Evolutionary conservation across 495 filamentous ascomycete species (phyloP).

Genomic region (Penicillium samsonianum): DNA sequence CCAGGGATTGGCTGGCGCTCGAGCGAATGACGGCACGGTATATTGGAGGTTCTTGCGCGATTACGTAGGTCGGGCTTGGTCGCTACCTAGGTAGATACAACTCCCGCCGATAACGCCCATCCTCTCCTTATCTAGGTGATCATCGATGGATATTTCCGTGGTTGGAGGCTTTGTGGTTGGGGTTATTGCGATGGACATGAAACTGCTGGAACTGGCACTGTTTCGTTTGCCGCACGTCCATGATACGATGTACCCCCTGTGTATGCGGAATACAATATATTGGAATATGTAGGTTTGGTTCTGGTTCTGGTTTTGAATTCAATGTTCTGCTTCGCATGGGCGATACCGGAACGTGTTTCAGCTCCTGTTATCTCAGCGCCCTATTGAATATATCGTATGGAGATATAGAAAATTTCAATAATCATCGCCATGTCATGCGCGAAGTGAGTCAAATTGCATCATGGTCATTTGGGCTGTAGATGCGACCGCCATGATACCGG

Average conservation of each 20-base stretch:
- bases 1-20: neutral
- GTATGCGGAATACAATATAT: neutral
- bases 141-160: neutral
- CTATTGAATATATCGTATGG: neutral
- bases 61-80: slow-evolving; percentile 9
- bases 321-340: neutral
- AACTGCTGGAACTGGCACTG: neutral
- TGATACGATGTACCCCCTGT: neutral
- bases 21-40: neutral
- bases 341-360: slow-evolving; percentile 1
- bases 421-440: neutral
- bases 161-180: slow-evolving; percentile 1
- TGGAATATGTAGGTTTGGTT: neutral
- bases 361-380: neutral
- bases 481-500: neutral
- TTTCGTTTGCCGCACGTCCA: neutral
- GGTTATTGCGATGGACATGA: slow-evolving; percentile 7
- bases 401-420: neutral
- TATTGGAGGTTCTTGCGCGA: slow-evolving; percentile 1
- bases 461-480: neutral
- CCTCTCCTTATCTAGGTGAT: neutral
- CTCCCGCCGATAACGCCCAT: neutral
- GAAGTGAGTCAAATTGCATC: neutral
- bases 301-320: neutral
- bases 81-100: too few relatives aligned